These are phyloP conservation scores for Aspergillus ustus DNA, from an alignment of 2,329 filamentous ascomycete species.

Conservation along the genomic window DNA sequence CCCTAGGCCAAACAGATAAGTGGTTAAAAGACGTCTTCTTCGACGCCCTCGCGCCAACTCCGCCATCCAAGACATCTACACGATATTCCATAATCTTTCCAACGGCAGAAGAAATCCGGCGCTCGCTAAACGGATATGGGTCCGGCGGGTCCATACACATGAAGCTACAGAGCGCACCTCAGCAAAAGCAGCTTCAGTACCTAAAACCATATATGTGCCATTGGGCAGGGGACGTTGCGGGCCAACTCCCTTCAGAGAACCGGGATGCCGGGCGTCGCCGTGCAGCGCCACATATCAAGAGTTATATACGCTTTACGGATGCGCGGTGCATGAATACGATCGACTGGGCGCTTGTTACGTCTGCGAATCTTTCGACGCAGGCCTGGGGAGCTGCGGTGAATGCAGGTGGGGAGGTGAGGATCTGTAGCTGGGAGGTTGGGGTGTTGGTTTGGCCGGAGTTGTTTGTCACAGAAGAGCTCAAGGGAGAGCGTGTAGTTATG, in stretches of 20 bases:
- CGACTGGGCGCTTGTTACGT: constrained; percentile 85
- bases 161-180: constrained; percentile 71
- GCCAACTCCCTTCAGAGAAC: neutral
- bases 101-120: constrained; percentile 75
- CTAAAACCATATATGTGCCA: constrained; percentile 72
- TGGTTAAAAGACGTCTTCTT: constrained; percentile 75
- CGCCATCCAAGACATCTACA: constrained; percentile 38
- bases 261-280: constrained; percentile 64
- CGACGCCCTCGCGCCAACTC: constrained; percentile 39
- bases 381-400: constrained; percentile 76
- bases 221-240: constrained; percentile 68
- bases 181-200: constrained; percentile 75
- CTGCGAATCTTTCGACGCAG: constrained; percentile 89
- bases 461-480: constrained; percentile 32
- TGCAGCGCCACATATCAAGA: constrained; percentile 88
- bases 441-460: constrained; percentile 79
- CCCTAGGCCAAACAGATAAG: constrained; percentile 69
- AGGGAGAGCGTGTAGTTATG: constrained; percentile 57
- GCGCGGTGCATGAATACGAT: constrained; percentile 52
- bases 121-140: constrained; percentile 75
- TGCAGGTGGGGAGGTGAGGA: constrained; percentile 64
- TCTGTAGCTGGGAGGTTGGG: constrained; percentile 83
- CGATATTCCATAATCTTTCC: constrained; percentile 78
- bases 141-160: constrained; percentile 83
- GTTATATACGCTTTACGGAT: constrained; percentile 71